These are phyloP conservation scores for Trichoderma sp. DNA, from an alignment of 2,329 filamentous ascomycete species.

Conservation along the genomic window DNA sequence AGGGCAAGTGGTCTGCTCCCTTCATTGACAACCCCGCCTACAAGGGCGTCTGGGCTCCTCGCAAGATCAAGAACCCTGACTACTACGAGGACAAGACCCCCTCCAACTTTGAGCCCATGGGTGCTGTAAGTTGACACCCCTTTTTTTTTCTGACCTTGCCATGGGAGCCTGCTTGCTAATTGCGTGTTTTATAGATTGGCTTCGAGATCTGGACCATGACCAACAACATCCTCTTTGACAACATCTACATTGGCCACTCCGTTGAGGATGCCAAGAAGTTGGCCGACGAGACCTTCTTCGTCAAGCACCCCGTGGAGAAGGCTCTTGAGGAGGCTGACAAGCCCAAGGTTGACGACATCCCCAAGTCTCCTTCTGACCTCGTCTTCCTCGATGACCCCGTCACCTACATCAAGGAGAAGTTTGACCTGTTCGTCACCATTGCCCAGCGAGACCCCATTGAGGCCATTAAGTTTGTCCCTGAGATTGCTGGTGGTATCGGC, in stretches of 20 bases:
- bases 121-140: conserved; percentile 80
- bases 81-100: conserved; percentile 98
- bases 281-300: conserved; percentile 82
- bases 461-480: conserved; percentile 86
- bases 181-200: conserved; percentile 66
- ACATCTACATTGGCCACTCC: conserved; percentile 99
- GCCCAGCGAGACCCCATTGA: conserved; percentile 78
- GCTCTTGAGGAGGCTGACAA: conserved; percentile 74
- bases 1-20: conserved; percentile 96
- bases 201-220: conserved; percentile 99
- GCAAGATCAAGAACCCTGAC: conserved; percentile 95
- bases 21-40: conserved; percentile 96
- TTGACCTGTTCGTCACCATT: conserved; percentile 86
- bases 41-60: conserved; percentile 93
- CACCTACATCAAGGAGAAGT: conserved; percentile 85
- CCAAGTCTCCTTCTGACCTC: conserved; percentile 73
- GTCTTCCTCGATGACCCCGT: conserved; percentile 91
- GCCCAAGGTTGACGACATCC: conserved; percentile 69
- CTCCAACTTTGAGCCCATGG: conserved; percentile 96
- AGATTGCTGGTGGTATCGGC: conserved; percentile 80
- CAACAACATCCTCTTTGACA: conserved; percentile 97
- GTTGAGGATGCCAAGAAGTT: conserved; percentile 88
- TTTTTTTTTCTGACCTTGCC: too few species aligned
- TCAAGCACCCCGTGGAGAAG: conserved; percentile 84
- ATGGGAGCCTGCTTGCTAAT: conserved; percentile 3